These are phyloP conservation scores for Vanrija humicola DNA, from an alignment of 1,284 basidiomycete genomes.

Conservation along the genomic window DNA sequence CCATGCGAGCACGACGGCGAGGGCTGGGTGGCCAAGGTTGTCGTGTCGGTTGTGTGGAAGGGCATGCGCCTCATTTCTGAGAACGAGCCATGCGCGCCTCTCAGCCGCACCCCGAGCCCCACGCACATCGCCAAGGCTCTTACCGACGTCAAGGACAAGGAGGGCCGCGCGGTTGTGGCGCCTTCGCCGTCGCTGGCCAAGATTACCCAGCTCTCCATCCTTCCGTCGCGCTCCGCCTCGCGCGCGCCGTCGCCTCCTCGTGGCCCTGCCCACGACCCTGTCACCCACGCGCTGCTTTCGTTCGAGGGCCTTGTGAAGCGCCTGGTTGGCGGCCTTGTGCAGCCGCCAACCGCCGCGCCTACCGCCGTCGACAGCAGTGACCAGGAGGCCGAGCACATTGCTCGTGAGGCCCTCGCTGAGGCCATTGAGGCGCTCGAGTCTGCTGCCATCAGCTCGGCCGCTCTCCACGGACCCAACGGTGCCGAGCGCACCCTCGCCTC, in stretches of 20 bases:
- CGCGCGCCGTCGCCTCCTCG: slow-evolving; percentile 46
- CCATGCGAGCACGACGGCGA: slow-evolving; percentile 49
- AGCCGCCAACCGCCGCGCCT: slow-evolving; percentile 35
- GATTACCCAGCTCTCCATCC: slow-evolving; percentile 35
- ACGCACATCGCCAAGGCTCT: slow-evolving; percentile 39
- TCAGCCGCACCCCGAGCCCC: slow-evolving; percentile 38
- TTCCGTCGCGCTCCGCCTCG: slow-evolving; percentile 38
- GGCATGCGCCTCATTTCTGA: slow-evolving; percentile 45
- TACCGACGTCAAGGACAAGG: slow-evolving; percentile 35
- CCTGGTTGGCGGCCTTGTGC: slow-evolving; percentile 44
- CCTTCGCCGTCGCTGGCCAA: slow-evolving; percentile 35
- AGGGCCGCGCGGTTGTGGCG: slow-evolving; percentile 22
- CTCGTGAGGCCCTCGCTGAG: slow-evolving; percentile 48
- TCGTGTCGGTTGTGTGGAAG: slow-evolving; percentile 48
- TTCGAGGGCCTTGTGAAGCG: slow-evolving; percentile 48
- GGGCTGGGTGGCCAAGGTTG: slow-evolving; percentile 48
- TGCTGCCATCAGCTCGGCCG: slow-evolving; percentile 38
- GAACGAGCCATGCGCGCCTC: slow-evolving; percentile 19
- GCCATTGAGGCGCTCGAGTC: slow-evolving; percentile 48
- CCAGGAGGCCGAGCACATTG: slow-evolving; percentile 44
- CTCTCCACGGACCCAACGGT: slow-evolving; percentile 30
- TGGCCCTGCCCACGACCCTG: slow-evolving; percentile 26
- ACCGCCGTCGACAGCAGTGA: slow-evolving; percentile 22
- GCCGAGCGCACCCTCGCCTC: slow-evolving; percentile 22
- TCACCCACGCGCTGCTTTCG: slow-evolving; percentile 42